phyloP scores from a whole-genome alignment of 1,284 basidiomycete species.

The Ceratobasidium sp. region DNA sequence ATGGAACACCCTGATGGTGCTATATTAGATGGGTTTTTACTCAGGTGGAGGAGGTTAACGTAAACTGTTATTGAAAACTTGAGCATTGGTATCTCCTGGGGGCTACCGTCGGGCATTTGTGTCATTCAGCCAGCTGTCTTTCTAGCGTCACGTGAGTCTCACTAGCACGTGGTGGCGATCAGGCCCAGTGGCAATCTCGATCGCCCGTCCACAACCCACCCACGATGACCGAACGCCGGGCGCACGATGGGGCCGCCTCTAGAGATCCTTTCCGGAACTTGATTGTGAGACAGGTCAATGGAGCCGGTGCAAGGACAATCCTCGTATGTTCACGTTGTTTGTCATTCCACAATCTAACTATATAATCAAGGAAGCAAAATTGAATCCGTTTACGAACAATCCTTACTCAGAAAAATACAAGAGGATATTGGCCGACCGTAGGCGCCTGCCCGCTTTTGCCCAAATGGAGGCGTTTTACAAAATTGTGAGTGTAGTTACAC shows the following conservation, averaged over 20 bases:
- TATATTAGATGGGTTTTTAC: too few species aligned
- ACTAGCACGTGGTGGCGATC: too few species aligned
- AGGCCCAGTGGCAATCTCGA: too few species aligned
- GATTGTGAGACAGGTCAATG: constrained; percentile 81
- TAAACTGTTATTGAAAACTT: too few species aligned
- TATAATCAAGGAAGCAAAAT: constrained; percentile 71
- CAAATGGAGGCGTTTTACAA: constrained; percentile 95
- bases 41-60: too few species aligned
- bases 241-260: neutral
- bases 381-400: constrained; percentile 90
- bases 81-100: too few species aligned
- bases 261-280: constrained; percentile 80
- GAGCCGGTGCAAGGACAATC: constrained; percentile 77
- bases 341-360: constrained; percentile 8
- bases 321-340: constrained; percentile 67
- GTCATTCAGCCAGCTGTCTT: too few species aligned
- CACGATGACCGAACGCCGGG: too few species aligned
- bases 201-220: too few species aligned
- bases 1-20: too few species aligned
- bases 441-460: constrained; percentile 90
- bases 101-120: too few species aligned
- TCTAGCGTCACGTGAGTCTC: too few species aligned
- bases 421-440: constrained; percentile 87
- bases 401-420: constrained; percentile 86
- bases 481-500: constrained; percentile 68